phyloP scores from a whole-genome alignment of 179 eudicot genomes.

The Pouteria campechiana region DNA sequence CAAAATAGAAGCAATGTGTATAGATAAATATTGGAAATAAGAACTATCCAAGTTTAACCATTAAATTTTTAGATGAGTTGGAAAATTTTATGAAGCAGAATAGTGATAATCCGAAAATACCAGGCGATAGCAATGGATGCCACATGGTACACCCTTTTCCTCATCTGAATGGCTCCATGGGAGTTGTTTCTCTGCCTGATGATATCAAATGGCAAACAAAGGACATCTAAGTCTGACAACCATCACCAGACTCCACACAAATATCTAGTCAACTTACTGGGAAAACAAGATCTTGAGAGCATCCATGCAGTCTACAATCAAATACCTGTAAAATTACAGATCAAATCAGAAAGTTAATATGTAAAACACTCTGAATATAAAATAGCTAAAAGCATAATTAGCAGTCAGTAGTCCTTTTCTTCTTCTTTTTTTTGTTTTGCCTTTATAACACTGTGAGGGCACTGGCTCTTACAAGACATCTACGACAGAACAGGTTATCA shows the following conservation, averaged over 20 bases:
- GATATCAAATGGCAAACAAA: background rate
- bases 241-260: background rate
- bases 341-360: too few relatives aligned
- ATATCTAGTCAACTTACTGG: conserved; percentile 41
- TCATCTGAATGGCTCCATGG: conserved; percentile 56
- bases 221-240: background rate
- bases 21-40: too few relatives aligned
- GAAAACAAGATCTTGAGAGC: conserved; percentile 93
- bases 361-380: too few relatives aligned
- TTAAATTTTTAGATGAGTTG: too few relatives aligned
- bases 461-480: conserved; percentile 65
- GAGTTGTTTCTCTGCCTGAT: conserved; percentile 70
- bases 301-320: conserved; percentile 96
- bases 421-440: too few relatives aligned
- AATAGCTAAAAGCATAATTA: too few relatives aligned
- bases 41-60: too few relatives aligned
- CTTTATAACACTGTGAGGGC: too few relatives aligned
- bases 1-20: conserved; percentile 5
- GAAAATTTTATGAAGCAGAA: too few relatives aligned
- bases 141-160: conserved; percentile 60
- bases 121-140: conserved; percentile 60
- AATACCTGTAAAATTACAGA: conserved; percentile 55
- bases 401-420: too few relatives aligned
- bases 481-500: conserved; percentile 92
- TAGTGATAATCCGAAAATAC: too few relatives aligned